Evolutionary conservation across 1,139 yeast genomes (phyloP), one percentile per base, ranked within the genome.

Genomic region (Saccharomycopsis hybrid): DNA sequence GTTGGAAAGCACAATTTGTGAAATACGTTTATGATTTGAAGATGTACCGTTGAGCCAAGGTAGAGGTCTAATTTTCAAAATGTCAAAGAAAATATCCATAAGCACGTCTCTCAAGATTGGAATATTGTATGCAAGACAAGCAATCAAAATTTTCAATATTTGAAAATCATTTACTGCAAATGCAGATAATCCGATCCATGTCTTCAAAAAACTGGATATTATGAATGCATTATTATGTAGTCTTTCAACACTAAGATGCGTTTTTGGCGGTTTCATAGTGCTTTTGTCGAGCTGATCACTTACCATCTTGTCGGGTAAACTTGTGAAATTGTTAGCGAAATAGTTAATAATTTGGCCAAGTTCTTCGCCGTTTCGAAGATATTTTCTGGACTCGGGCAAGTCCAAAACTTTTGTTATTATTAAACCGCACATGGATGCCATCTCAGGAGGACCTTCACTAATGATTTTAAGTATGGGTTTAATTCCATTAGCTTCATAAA

Each of bases 171-270:
- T 71, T 51, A 77, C 72, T 0, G 87, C 74, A 58, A 83, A 77
- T 5, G 85, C 77, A 56, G 85, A 74, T 9, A 89, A 62, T 0
- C 98, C 98, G 24, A 85, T 74, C 80, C 94, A 85, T 44, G 80
- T 76, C 55, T 86, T 84, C 47, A 92, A 65, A 31, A 87, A 66
- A 2, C 76, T 64, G 0, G 86, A 69, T 2, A 90, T 65, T 9
- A 87, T 70, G 44, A 77, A 73, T 0, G 92, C 78, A n/a, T 80
- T 69, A 55, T 75, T 76, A 53, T 82, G 84, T 33, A 87, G 66
- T 56, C 73, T 77, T 32, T 80, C 85, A 2, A 69, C 65, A 52
- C 72, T 73, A 30, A 70, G 65, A 53, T 74, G 75, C 5, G 37
- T 24, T 29, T 33, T 47, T 24, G 36, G 74, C 7, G 13, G 3